Evolutionary conservation across 768 basidiomycete genomes (phyloP).

Genomic region (Xerocomellus amylosporus): DNA sequence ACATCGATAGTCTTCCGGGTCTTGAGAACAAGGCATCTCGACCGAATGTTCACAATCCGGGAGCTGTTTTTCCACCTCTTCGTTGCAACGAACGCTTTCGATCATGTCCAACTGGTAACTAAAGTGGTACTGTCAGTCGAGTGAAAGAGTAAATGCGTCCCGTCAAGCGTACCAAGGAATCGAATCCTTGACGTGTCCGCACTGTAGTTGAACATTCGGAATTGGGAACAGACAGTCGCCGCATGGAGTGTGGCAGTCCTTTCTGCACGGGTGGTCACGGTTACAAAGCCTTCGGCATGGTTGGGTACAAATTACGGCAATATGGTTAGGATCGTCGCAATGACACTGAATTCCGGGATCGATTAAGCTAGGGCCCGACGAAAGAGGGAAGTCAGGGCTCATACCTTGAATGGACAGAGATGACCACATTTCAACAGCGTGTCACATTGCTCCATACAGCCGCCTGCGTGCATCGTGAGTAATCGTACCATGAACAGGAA

Average conservation of each 20-base stretch:
- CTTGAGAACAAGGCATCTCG: conserved; percentile 44
- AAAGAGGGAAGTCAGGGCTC: neutral
- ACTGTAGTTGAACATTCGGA: conserved; percentile 48
- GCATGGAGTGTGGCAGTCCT: conserved; percentile 50
- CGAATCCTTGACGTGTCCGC: conserved; percentile 46
- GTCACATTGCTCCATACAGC: conserved; percentile 59
- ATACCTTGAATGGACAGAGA: conserved; percentile 58
- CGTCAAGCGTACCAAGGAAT: conserved; percentile 48
- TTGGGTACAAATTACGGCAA: conserved; percentile 44
- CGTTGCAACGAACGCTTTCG: conserved; percentile 42
- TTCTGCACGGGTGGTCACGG: conserved; percentile 56
- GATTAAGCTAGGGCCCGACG: neutral
- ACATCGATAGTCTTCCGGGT: conserved; percentile 43
- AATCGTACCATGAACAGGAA: neutral
- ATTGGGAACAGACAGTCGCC: conserved; percentile 51
- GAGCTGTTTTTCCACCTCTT: conserved; percentile 43
- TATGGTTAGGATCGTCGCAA: conserved; percentile 55
- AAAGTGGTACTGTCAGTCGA: neutral
- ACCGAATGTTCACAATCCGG: conserved; percentile 54
- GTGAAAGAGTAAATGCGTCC: neutral
- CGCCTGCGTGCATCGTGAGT: conserved; percentile 39
- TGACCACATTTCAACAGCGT: conserved; percentile 59
- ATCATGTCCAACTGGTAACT: conserved; percentile 50
- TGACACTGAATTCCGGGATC: conserved; percentile 46
- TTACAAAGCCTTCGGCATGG: conserved; percentile 52